Percentiles rank a stretch among this genome's conserved stretches.
Conservation (phyloP, 164 flowering plant genomes). For the Akebia trifoliata region DNA sequence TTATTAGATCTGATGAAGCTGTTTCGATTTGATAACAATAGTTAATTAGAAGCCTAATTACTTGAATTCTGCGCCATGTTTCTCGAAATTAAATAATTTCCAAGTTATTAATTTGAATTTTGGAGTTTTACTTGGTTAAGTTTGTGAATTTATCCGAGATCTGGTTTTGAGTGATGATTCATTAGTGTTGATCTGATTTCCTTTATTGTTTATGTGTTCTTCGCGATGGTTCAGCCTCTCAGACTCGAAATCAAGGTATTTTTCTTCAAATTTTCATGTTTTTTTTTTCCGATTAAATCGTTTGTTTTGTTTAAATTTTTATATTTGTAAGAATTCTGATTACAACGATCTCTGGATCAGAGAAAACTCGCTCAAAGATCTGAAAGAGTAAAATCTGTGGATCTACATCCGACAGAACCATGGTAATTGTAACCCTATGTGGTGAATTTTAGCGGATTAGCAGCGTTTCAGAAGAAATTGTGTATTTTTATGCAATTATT, state of each 20-base stretch:
- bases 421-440: constrained; percentile 26
- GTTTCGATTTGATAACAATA: neutral
- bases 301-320: neutral
- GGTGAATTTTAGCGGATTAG: neutral
- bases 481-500: neutral
- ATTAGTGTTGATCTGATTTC: constrained; percentile 20
- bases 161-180: constrained; percentile 16
- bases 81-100: neutral
- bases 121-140: neutral
- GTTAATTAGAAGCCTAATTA: neutral
- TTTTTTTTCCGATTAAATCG: constrained; percentile 4
- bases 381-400: constrained; percentile 85
- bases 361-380: constrained; percentile 87
- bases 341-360: constrained; percentile 39
- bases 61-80: neutral
- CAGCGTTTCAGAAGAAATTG: neutral
- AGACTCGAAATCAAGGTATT: constrained; percentile 88
- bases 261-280: neutral
- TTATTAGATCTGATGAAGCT: constrained; percentile 29
- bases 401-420: constrained; percentile 90
- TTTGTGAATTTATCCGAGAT: constrained; percentile 11
- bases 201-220: constrained; percentile 8
- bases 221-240: constrained; percentile 59
- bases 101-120: constrained; percentile 2
- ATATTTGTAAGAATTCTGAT: constrained; percentile 9